Evolutionary conservation across 2,329 filamentous ascomycete species (phyloP).

Genomic region (Chrysoporthe austroafricana): DNA sequence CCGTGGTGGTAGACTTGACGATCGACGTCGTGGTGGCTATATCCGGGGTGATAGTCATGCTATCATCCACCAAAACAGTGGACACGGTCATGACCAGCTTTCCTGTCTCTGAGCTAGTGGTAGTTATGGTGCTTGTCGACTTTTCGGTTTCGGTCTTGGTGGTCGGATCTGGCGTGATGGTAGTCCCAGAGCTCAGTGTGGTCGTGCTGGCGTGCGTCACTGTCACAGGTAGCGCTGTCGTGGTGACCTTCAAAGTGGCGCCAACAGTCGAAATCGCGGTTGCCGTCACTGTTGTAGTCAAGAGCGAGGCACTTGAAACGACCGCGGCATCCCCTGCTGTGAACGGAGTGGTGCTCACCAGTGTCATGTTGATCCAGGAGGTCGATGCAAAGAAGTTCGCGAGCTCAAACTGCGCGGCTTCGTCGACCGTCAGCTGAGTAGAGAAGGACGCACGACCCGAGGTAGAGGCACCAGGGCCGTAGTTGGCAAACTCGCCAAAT

Average conservation of each 20-base stretch:
- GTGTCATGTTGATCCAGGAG: constrained; percentile 47
- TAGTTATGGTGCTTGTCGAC: constrained; percentile 7
- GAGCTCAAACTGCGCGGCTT: constrained; percentile 44
- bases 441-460: constrained; percentile 43
- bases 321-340: constrained; percentile 32
- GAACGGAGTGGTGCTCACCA: constrained; percentile 44
- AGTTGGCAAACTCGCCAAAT: constrained; percentile 54
- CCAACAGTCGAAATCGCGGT: constrained; percentile 27
- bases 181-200: constrained; percentile 38
- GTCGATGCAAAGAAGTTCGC: constrained; percentile 44
- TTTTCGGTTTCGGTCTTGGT: constrained; percentile 14
- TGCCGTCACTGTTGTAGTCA: constrained; percentile 13
- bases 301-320: background rate
- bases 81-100: background rate
- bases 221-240: constrained; percentile 30
- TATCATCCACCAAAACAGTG: background rate
- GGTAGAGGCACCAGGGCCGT: constrained; percentile 49
- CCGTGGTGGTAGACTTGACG: constrained; percentile 2
- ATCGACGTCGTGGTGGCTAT: background rate
- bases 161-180: constrained; percentile 37
- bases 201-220: constrained; percentile 36
- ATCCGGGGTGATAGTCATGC: background rate
- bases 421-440: constrained; percentile 39
- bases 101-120: background rate
- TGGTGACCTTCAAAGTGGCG: constrained; percentile 20